phyloP scores from a whole-genome alignment of 2,329 filamentous ascomycete genomes.

The Curvularia verruculosa region DNA sequence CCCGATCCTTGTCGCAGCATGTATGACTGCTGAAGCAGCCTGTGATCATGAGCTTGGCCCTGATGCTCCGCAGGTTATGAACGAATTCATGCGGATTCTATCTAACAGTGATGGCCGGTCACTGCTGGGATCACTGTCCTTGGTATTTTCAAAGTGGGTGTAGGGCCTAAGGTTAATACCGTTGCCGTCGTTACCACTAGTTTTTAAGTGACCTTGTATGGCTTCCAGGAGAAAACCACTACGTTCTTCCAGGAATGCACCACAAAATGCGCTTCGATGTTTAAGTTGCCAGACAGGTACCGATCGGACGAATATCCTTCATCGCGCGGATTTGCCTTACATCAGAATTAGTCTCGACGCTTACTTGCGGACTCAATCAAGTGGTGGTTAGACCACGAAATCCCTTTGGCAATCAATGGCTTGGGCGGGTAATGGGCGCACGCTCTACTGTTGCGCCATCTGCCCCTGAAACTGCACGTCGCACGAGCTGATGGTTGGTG shows the following conservation, averaged over 20 bases:
- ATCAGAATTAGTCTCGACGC: conserved; percentile 41
- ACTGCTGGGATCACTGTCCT: conserved; percentile 53
- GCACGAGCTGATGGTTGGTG: conserved; percentile 49
- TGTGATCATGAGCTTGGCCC: conserved; percentile 62
- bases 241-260: conserved; percentile 59
- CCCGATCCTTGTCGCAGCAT: conserved; percentile 56
- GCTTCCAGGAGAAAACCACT: conserved; percentile 63
- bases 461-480: conserved; percentile 50
- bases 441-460: conserved; percentile 48
- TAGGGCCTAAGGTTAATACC: conserved; percentile 44
- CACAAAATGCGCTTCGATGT: conserved; percentile 59
- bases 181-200: conserved; percentile 43
- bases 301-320: conserved; percentile 60
- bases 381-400: conserved; percentile 49
- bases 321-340: conserved; percentile 33
- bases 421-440: conserved; percentile 45
- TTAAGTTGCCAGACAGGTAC: conserved; percentile 58
- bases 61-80: conserved; percentile 54
- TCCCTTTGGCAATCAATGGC: conserved; percentile 47
- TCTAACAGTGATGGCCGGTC: conserved; percentile 55
- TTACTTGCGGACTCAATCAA: conserved; percentile 48
- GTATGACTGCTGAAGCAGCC: conserved; percentile 62
- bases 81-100: conserved; percentile 48
- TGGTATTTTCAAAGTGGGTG: conserved; percentile 50
- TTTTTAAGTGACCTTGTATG: conserved; percentile 45